Percentiles rank a stretch among this genome's conserved stretches.
phyloP scores from a whole-genome alignment of 108 stramenopile species.

The Cyclotella choctawhatcheeana region DNA sequence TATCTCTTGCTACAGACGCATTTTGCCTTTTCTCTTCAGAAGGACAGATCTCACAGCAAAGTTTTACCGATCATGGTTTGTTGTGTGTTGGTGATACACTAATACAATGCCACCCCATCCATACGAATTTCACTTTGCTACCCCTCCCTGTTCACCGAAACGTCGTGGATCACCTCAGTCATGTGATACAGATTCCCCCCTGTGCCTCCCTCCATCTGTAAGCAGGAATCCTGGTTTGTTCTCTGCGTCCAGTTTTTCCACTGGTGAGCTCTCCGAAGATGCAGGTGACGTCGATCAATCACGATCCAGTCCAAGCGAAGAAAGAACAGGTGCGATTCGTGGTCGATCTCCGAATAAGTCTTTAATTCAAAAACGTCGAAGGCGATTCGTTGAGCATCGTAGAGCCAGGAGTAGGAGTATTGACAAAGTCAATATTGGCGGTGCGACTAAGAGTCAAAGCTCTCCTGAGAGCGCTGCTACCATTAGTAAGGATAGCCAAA shows the following conservation, averaged over 20 bases:
- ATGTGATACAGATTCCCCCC: not conserved
- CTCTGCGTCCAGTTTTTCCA: not conserved
- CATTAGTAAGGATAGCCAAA: too few relatives aligned
- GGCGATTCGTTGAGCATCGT: conserved; percentile 4
- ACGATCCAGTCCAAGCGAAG: not conserved
- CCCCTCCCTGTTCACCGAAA: conserved; percentile 7
- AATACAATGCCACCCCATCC: not conserved
- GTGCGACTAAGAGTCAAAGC: not conserved
- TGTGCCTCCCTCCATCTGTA: not conserved
- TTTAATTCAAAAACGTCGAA: conserved; percentile 1
- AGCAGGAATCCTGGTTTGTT: not conserved
- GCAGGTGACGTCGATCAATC: not conserved
- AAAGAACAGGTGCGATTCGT: not conserved
- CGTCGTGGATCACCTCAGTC: not conserved
- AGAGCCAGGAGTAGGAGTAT: not conserved
- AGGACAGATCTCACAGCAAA: not conserved
- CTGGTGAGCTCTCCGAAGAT: not conserved
- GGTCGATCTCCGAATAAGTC: not conserved
- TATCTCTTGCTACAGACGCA: too few relatives aligned
- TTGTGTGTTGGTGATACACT: too few relatives aligned
- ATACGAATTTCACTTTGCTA: conserved; percentile 1
- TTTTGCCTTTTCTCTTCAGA: too few relatives aligned
- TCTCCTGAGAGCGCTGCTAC: too few relatives aligned
- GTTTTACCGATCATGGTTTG: too few relatives aligned
- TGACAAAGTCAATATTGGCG: not conserved